These are phyloP conservation scores for Teratosphaeria pseudoeucalypti DNA, from an alignment of 2,329 filamentous ascomycete species.

Conservation along the genomic window DNA sequence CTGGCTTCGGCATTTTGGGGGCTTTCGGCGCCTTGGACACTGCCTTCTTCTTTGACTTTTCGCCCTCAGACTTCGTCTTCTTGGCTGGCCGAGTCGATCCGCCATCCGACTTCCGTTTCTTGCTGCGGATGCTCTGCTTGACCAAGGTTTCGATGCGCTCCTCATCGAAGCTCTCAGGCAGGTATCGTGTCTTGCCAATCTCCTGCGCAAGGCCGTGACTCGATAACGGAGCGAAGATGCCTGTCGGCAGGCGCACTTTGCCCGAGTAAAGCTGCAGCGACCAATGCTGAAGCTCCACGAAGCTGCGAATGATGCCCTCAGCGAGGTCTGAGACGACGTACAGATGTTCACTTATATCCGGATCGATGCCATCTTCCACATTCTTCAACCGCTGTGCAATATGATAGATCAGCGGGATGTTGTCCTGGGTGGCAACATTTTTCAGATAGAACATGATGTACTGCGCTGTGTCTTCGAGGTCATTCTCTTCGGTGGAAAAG, in stretches of 20 bases:
- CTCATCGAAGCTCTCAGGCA: constrained; percentile 58
- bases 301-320: constrained; percentile 70
- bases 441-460: constrained; percentile 87
- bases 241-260: constrained; percentile 54
- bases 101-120: constrained; percentile 32
- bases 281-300: constrained; percentile 78
- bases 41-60: constrained; percentile 24
- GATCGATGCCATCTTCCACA: constrained; percentile 66
- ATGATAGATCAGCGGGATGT: constrained; percentile 79
- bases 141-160: constrained; percentile 70
- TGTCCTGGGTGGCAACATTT: constrained; percentile 73
- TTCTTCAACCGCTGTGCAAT: constrained; percentile 90
- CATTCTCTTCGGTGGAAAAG: constrained; percentile 56
- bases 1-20: constrained; percentile 15
- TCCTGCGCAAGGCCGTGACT: constrained; percentile 71
- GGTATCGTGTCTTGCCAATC: constrained; percentile 75
- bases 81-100: constrained; percentile 16
- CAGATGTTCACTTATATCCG: constrained; percentile 58
- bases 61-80: constrained; percentile 18
- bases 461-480: constrained; percentile 69
- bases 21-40: constrained; percentile 23
- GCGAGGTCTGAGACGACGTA: constrained; percentile 84
- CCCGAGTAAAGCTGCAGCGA: constrained; percentile 72
- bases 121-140: constrained; percentile 54
- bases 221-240: constrained; percentile 64